A percentile compares a stretch with the other conserved stretches of the same genome.
Conservation (phyloP, 1,139 yeast species). For the Diutina pseudorugosa region DNA sequence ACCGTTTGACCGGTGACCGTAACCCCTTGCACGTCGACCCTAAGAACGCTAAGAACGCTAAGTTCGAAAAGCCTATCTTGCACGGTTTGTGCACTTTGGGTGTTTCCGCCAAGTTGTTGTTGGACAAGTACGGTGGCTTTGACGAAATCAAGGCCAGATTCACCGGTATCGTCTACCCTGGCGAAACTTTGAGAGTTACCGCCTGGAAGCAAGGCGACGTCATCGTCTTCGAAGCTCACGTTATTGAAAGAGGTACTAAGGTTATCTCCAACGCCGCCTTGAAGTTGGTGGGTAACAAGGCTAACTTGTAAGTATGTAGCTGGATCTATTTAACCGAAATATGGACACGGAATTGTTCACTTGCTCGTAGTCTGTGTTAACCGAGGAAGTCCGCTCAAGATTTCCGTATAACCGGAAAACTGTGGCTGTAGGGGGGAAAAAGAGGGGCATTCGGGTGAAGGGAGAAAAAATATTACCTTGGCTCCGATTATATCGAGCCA, state of each 20-base stretch:
- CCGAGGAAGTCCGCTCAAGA: not conserved
- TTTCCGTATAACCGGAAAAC: not conserved
- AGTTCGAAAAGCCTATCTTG: constrained; percentile 75
- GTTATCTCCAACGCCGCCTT: constrained; percentile 88
- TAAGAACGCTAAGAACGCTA: constrained; percentile 76
- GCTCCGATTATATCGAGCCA: not conserved
- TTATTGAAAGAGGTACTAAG: constrained; percentile 63
- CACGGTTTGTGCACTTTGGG: constrained; percentile 93
- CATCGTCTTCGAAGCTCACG: constrained; percentile 75
- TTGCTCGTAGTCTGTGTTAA: not conserved
- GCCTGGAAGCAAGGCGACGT: constrained; percentile 74
- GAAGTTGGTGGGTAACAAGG: constrained; percentile 39
- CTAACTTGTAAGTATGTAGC: constrained; percentile 20
- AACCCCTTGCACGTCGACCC: constrained; percentile 97
- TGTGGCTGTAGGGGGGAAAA: not conserved
- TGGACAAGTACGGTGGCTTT: constrained; percentile 72
- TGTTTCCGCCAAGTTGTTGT: constrained; percentile 61
- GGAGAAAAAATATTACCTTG: too few species aligned
- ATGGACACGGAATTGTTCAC: not conserved
- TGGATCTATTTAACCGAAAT: not conserved
- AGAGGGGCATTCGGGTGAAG: not conserved
- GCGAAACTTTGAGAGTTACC: constrained; percentile 69
- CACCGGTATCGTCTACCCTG: constrained; percentile 89
- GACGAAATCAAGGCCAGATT: constrained; percentile 85
- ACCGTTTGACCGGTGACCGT: constrained; percentile 87